Percentiles rank a stretch among this genome's conserved stretches.
Evolutionary conservation across 768 basidiomycete genomes (phyloP).

Genomic region (Austroboletus eburneus): DNA sequence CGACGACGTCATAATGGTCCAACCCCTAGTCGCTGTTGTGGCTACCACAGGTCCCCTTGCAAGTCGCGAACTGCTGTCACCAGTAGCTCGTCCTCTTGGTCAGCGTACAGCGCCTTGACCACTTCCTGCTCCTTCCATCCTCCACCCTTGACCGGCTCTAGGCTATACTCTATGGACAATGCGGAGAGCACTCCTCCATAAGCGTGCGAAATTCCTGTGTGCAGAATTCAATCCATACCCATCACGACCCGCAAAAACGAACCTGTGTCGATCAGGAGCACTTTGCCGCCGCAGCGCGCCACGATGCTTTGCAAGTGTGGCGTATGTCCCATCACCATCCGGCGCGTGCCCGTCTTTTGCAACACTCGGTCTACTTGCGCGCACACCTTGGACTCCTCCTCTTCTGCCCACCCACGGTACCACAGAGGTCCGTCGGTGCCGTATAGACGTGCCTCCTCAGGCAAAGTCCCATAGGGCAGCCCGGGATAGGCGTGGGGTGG

Average conservation of each 20-base stretch:
- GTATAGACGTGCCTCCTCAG: slow-evolving; percentile 70
- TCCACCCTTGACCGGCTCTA: slow-evolving; percentile 52
- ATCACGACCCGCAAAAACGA: slow-evolving; percentile 6
- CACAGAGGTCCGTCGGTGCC: slow-evolving; percentile 80
- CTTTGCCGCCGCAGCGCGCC: slow-evolving; percentile 83
- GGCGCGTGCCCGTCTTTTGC: slow-evolving; percentile 69
- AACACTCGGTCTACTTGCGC: slow-evolving; percentile 66
- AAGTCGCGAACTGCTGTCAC: slow-evolving; percentile 24
- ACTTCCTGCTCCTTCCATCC: slow-evolving; percentile 36
- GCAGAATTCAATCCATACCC: slow-evolving; percentile 4
- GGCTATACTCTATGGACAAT: slow-evolving; percentile 78
- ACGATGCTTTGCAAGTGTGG: slow-evolving; percentile 87
- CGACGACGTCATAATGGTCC: slow-evolving; percentile 20
- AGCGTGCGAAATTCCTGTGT: slow-evolving; percentile 84
- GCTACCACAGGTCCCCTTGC: slow-evolving; percentile 19
- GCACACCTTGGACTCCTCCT: slow-evolving; percentile 67
- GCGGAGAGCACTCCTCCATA: slow-evolving; percentile 93
- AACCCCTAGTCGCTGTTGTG: slow-evolving; percentile 8
- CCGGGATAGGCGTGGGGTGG: slow-evolving; percentile 76
- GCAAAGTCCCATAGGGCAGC: slow-evolving; percentile 61
- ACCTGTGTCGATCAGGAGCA: slow-evolving; percentile 97
- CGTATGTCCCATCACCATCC: slow-evolving; percentile 97
- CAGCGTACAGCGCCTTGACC: slow-evolving; percentile 33
- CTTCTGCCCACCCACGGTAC: slow-evolving; percentile 92
- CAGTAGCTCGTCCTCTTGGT: slow-evolving; percentile 29